Evolutionary conservation across 768 basidiomycete species (phyloP), one percentile per base, ranked within the genome.

Genomic region (Mycena epipterygia): DNA sequence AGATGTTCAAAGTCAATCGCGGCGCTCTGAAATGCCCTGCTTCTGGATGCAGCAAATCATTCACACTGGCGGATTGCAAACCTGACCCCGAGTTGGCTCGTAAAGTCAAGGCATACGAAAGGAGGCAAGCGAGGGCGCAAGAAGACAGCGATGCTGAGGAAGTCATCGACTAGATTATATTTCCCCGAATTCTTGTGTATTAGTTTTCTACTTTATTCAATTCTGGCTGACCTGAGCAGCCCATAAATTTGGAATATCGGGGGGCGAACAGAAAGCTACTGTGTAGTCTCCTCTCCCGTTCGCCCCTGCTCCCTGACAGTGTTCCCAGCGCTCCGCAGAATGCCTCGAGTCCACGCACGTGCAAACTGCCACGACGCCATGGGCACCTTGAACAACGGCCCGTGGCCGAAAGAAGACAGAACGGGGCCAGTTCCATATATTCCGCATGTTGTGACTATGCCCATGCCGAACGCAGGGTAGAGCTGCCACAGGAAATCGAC

Each of bases 31-130:
- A 84, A 64, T 95, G 94, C 73, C 94, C 94, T 49, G 86, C 91
- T 5, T 82, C 93, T 27, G 94, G 94, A 0, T 96, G 94, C 79
- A 88, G 84, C 71, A 85, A 91, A 77, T 72, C 74, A 35, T 88
- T 95, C 72, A 85, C 82, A 21, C 75, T 90, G 53, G 76, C 76
- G 3, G 81, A 89, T 57, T 85, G 93, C 61, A 79, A 86, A 67
- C 76, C 81, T 3, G 85, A 95, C 79, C 87, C 86, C 59, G 87
- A 84, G 0, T 79, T 95, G 19, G 89, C 85, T 35, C 91, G 89
- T 79, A 90, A 86, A 63, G 87, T 91, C 60, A 92, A 87, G 75
- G 87, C 85, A 4, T 84, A 84, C 63, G 81, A 83, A n/a, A 88
- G 92, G 62, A 85, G 91, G 30, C 58, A 62, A 51, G 56, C 49